phyloP scores from a whole-genome alignment of 2,329 filamentous ascomycete species.

The Trichoderma koningiopsis region DNA sequence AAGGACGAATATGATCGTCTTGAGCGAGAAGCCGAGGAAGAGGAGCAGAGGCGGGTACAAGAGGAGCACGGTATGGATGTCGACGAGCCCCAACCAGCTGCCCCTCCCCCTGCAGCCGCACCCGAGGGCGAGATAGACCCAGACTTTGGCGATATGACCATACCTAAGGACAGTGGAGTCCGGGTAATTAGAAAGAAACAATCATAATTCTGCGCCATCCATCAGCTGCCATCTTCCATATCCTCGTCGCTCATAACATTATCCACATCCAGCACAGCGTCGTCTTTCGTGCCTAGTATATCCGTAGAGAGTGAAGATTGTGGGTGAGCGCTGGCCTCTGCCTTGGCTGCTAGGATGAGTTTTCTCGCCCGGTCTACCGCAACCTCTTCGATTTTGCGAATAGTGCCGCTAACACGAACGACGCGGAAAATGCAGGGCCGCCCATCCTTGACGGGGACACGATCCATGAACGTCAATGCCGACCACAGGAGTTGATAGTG shows the following conservation, averaged over 20 bases:
- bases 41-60: constrained; percentile 66
- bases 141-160: constrained; percentile 55
- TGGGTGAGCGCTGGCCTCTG: constrained; percentile 34
- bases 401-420: constrained; percentile 86
- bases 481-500: constrained; percentile 91
- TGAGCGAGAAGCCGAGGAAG: constrained; percentile 75
- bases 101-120: constrained; percentile 28
- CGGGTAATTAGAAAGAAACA: constrained; percentile 68
- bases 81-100: constrained; percentile 32
- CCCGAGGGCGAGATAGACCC: constrained; percentile 42
- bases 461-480: constrained; percentile 77
- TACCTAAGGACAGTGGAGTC: constrained; percentile 64
- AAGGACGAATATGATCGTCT: constrained; percentile 84
- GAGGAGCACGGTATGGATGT: constrained; percentile 44
- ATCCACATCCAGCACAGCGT: constrained; percentile 47
- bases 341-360: constrained; percentile 68
- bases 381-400: constrained; percentile 88
- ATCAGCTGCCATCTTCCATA: constrained; percentile 48
- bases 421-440: constrained; percentile 79
- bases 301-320: constrained; percentile 29
- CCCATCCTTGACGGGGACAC: constrained; percentile 62
- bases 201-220: constrained; percentile 35
- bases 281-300: constrained; percentile 34
- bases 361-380: constrained; percentile 76
- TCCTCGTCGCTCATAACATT: constrained; percentile 48